Percentiles rank a stretch among this genome's conserved stretches.
Conservation (phyloP, 805 yeast genomes). For the Ogataea kodamae region DNA sequence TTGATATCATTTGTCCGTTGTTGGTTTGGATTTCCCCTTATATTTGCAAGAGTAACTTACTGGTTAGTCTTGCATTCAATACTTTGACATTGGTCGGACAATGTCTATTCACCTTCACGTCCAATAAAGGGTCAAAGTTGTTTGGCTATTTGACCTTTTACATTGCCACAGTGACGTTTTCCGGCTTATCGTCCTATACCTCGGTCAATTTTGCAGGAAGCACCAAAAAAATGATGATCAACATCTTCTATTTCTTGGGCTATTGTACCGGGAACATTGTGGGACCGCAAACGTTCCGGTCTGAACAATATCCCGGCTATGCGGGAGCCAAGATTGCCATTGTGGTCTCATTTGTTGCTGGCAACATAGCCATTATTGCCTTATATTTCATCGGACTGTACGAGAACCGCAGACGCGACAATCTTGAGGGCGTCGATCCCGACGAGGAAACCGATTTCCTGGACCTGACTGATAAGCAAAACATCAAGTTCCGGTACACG, state of each 20-base stretch:
- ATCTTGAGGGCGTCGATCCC: constrained; percentile 1
- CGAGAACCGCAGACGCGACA: neutral
- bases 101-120: constrained; percentile 1
- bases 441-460: constrained; percentile 38
- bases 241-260: constrained; percentile 52
- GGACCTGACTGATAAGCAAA: constrained; percentile 44
- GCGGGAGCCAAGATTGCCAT: constrained; percentile 50
- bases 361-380: neutral
- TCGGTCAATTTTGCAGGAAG: constrained; percentile 41
- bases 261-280: constrained; percentile 66
- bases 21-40: constrained; percentile 1
- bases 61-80: neutral
- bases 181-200: constrained; percentile 22
- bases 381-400: neutral
- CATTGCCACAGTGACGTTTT: constrained; percentile 24
- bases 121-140: constrained; percentile 16
- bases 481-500: constrained; percentile 35
- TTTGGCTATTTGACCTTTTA: constrained; percentile 30
- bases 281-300: constrained; percentile 67
- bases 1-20: constrained; percentile 38
- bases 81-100: constrained; percentile 1
- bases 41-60: constrained; percentile 17
- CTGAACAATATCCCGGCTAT: constrained; percentile 54
- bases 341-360: constrained; percentile 33
- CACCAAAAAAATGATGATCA: constrained; percentile 37